Base-by-base conservation (phyloP, 495 filamentous ascomycete species). In the Penicillium longicatenatum region DNA sequence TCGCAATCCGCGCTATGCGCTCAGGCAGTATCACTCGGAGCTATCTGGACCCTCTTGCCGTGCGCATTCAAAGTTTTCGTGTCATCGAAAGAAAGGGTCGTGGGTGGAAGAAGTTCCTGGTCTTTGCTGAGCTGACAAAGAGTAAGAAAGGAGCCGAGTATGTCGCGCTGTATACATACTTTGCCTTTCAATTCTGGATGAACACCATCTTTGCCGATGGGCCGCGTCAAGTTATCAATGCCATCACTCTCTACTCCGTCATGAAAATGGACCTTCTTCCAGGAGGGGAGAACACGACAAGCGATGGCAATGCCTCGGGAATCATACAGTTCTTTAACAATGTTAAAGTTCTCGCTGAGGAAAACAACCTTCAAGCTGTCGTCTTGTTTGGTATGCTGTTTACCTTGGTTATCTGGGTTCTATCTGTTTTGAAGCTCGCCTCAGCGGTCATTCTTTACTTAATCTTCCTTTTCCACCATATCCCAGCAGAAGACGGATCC, bases 171-270 rank as follows among this genome's bases (percentile, higher is more conserved):
- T 96, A 97, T 66, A 88, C 91, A 30, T 97, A 96, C 66, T 98
- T 97, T 72, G 88, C 89, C 17, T 97, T 97, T 69, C 88, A 97
- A 76, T 87, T 89, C 50, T 97, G 94, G 87, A 82, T 97, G 68
- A 89, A 91, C 48, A 86, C 92, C 29, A 74, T 97, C 50, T 81
- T 97, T 61, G 94, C 92, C 43, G 89, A 95, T 73, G 93, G 92
- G 1, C 94, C 94, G 14, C 88, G 94, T 57, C 90, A 95, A 65
- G 88, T 86, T 53, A 79, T 97, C 69, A 98, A 98, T 67, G 90
- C 85, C 17, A 73, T 97, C 57, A 95, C 92, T 0, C 79, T 98
- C 6, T 93, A 89, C 64, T 88, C 91, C 0, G 91, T 95, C 48
- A 82, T 86, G 67, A 73, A 83, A 29, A 79, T 88, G 47, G 81